Base-by-base conservation (phyloP, 306 rosid species). In the Cyamopsis tetragonoloba region DNA sequence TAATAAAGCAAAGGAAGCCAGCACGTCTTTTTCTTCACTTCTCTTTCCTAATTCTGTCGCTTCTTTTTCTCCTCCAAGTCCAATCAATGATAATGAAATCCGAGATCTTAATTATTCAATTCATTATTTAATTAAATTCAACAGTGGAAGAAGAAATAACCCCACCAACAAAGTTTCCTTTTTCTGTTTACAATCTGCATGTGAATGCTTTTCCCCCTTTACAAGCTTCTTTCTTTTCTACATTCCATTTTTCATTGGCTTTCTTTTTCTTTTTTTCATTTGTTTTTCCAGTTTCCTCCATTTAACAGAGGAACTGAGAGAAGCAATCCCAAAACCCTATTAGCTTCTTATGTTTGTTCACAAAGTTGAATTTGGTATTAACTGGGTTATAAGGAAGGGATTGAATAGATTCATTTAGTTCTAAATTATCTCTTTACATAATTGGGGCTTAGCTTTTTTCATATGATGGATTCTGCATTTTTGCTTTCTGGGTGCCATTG, bases 331-430 rank as follows among this genome's bases (percentile, higher is more conserved):
- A 76, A 66, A 72, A 69, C 77, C 47, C 41, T 17, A 59, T 59
- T 39, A 61, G 50, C 70, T 26, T 78, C 69, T 74, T 76, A 62
- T 76, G 81, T 80, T 74, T 79, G 80, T 79, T 78, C 66, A 68
- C 83, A 66, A 65, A 50, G 77, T 46, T 81, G 74, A 80, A 77
- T 82, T 88, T 84, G 88, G 96, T 69, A 88, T 82, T 42, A 78
- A 79, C 70, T 77, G 22, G 67, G 76, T 71, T 60, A 68, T 70
- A 78, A 80, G 87, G 75, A 84, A 86, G 80, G 87, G 70, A 84
- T 79, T 68, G 39, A 71, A 35, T 5, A 64, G 70, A 79, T 82
- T 83, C 84, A 77, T 48, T 46, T 79, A 35, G 74, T 41, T 81
- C 72, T 66, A 71, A 68, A 72, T 70, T 62, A 62, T 24, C 61